phyloP scores from a whole-genome alignment of 1,139 yeast species.

The Meyerozyma elateridarum region DNA sequence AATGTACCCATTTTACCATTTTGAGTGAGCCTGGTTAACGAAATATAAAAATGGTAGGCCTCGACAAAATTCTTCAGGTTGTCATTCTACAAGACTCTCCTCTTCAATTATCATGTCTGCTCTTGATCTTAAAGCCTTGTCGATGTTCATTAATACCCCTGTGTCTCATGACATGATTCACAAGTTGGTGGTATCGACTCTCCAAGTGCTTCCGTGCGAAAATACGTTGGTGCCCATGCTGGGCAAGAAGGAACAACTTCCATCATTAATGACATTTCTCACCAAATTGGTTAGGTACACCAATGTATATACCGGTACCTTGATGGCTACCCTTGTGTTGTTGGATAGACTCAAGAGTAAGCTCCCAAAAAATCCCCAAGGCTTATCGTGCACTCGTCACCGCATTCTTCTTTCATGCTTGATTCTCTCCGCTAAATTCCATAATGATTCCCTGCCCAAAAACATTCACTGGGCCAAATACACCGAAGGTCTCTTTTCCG shows the following conservation, averaged over 20 bases:
- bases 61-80: too few species aligned
- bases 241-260: constrained; percentile 19
- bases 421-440: constrained; percentile 66
- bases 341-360: constrained; percentile 55
- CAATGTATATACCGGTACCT: constrained; percentile 71
- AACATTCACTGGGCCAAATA: constrained; percentile 75
- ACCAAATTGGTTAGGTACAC: constrained; percentile 66
- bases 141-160: constrained; percentile 50
- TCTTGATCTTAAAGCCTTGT: constrained; percentile 50
- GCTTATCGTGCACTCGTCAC: constrained; percentile 74
- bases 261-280: constrained; percentile 72
- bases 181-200: constrained; percentile 55
- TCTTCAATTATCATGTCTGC: constrained; percentile 8
- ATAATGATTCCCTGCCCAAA: constrained; percentile 73
- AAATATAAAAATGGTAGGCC: too few species aligned
- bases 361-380: constrained; percentile 68
- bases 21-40: too few species aligned
- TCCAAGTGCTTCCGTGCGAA: constrained; percentile 58
- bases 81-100: background rate
- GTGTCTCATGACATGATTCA: constrained; percentile 65
- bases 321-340: constrained; percentile 67
- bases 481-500: constrained; percentile 65
- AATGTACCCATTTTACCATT: constrained; percentile 2
- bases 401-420: constrained; percentile 70
- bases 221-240: constrained; percentile 17